These are phyloP conservation scores for Ophiostoma australiae DNA, from an alignment of 2,329 filamentous ascomycete species.

Conservation along the genomic window DNA sequence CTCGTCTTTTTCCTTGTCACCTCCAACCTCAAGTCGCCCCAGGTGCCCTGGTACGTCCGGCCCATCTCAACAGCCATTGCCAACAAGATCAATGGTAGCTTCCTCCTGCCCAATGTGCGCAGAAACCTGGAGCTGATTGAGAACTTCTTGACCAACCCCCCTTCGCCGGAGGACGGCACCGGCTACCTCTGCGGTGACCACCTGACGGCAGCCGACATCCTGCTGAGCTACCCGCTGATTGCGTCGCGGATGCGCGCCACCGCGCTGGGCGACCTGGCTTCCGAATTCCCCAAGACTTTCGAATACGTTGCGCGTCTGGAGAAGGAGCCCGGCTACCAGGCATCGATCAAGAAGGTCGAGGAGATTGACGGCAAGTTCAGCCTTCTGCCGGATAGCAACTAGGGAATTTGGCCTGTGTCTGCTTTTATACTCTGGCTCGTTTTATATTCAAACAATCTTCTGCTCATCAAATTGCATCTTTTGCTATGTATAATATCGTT, in stretches of 20 bases:
- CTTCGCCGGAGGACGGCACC: constrained; percentile 34
- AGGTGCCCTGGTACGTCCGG: constrained; percentile 50
- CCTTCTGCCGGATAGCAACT: constrained; percentile 13
- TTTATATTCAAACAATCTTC: neutral
- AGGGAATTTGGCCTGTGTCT: neutral
- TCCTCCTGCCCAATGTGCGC: constrained; percentile 46
- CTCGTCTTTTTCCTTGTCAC: constrained; percentile 62
- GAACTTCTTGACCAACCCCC: constrained; percentile 43
- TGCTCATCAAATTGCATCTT: neutral
- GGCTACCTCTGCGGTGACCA: constrained; percentile 47
- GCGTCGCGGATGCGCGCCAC: constrained; percentile 40
- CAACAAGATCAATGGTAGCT: constrained; percentile 39
- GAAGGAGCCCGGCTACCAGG: constrained; percentile 45
- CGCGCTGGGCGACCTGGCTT: constrained; percentile 35
- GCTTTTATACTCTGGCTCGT: neutral
- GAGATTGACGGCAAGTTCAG: constrained; percentile 43
- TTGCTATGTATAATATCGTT: neutral
- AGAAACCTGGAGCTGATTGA: constrained; percentile 48
- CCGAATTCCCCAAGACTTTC: constrained; percentile 41
- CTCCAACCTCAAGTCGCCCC: constrained; percentile 42
- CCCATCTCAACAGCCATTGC: constrained; percentile 47
- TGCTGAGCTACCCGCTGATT: constrained; percentile 51
- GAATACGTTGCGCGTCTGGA: constrained; percentile 46
- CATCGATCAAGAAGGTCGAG: constrained; percentile 46
- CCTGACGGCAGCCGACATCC: constrained; percentile 46